Evolutionary conservation across 306 rosid genomes (phyloP).

Genomic region (Cucumis melo): DNA sequence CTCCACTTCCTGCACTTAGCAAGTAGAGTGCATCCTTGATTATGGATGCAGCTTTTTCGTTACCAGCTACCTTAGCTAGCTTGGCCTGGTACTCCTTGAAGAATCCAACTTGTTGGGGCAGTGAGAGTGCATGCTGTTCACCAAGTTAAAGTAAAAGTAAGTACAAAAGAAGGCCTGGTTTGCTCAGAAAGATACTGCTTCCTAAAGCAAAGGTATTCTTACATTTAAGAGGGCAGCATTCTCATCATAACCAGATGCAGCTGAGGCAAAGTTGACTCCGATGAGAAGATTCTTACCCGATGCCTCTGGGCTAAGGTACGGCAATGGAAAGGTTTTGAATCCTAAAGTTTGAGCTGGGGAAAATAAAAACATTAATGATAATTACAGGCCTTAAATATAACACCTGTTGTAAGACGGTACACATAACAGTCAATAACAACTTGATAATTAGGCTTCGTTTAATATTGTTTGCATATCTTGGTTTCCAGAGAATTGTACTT

Average conservation of each 20-base stretch:
- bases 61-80: slow-evolving; percentile 71
- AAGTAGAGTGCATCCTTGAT: slow-evolving; percentile 57
- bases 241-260: slow-evolving; percentile 94
- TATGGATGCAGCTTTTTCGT: slow-evolving; percentile 50
- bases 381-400: neutral
- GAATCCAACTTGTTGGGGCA: slow-evolving; percentile 56
- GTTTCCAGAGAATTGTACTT: neutral
- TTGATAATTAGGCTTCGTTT: neutral
- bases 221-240: slow-evolving; percentile 59
- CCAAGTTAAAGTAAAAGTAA: neutral
- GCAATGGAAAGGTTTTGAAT: slow-evolving; percentile 51
- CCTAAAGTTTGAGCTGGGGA: slow-evolving; percentile 71
- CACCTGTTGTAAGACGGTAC: neutral
- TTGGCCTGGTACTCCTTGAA: slow-evolving; percentile 75
- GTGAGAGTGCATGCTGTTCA: slow-evolving; percentile 79
- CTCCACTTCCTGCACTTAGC: slow-evolving; percentile 76
- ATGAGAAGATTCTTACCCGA: slow-evolving; percentile 81
- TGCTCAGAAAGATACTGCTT: neutral
- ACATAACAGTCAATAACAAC: neutral
- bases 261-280: slow-evolving; percentile 96
- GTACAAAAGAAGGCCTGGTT: neutral
- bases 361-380: neutral
- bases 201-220: slow-evolving; percentile 7
- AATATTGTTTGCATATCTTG: neutral
- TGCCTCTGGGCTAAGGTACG: slow-evolving; percentile 92